Evolutionary conservation across 139 green algal species (phyloP).

Genomic region (Cymbomonas tetramitiformis): DNA sequence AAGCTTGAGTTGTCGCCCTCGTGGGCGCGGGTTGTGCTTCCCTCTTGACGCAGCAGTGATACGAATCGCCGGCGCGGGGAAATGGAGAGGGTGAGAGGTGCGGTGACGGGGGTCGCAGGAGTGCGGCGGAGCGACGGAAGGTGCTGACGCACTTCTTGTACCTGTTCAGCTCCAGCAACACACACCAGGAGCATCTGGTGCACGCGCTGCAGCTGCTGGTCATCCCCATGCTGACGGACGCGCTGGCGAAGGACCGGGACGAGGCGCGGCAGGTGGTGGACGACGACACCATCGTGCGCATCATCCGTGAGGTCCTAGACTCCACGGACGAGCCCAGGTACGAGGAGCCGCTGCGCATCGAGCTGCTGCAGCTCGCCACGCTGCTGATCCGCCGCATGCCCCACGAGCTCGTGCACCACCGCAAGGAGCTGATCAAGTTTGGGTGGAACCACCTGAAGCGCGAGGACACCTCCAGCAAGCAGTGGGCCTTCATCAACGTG

Average conservation of each 20-base stretch:
- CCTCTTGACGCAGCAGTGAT: too few relatives aligned
- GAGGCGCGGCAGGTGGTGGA: constrained; percentile 26
- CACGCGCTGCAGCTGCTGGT: constrained; percentile 54
- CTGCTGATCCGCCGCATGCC: constrained; percentile 51
- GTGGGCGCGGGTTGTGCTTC: too few relatives aligned
- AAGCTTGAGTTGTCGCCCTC: too few relatives aligned
- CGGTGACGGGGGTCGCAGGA: too few relatives aligned
- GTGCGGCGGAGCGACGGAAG: constrained; percentile 10
- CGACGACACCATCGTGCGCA: constrained; percentile 22
- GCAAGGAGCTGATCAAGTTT: constrained; percentile 78
- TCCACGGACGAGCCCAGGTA: constrained; percentile 26
- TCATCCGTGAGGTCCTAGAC: constrained; percentile 34
- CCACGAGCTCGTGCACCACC: constrained; percentile 34
- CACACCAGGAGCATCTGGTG: constrained; percentile 36
- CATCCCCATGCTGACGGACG: constrained; percentile 53
- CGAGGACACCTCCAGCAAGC: constrained; percentile 57
- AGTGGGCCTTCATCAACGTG: constrained; percentile 73
- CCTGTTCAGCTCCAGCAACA: constrained; percentile 26
- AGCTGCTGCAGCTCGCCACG: constrained; percentile 63
- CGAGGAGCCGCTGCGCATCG: constrained; percentile 49
- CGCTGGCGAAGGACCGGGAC: constrained; percentile 22
- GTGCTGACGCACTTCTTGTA: constrained; percentile 48
- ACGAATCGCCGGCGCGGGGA: too few relatives aligned
- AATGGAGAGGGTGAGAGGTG: too few relatives aligned
- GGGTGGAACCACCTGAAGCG: constrained; percentile 77